phyloP scores from a whole-genome alignment of 2,329 filamentous ascomycete genomes.

The Septoria linicola region DNA sequence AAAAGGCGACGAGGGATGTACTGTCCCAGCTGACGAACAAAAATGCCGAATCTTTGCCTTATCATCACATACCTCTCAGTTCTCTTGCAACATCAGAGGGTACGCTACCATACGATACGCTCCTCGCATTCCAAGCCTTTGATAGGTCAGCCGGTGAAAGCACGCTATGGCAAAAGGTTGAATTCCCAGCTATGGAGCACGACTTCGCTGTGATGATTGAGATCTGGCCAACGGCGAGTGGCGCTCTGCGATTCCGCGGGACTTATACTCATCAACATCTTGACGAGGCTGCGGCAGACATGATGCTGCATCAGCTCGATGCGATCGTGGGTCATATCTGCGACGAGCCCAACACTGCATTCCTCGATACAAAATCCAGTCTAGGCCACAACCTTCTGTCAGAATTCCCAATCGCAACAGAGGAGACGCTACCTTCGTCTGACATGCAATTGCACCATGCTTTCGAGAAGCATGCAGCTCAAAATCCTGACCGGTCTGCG shows the following conservation, averaged over 20 bases:
- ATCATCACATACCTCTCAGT: conserved; percentile 17
- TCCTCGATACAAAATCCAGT: conserved; percentile 6
- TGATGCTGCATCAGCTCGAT: conserved; percentile 18
- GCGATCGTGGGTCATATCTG: conserved; percentile 12
- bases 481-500: conserved; percentile 56
- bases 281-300: conserved; percentile 6
- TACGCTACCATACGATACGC: conserved; percentile 20
- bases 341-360: neutral
- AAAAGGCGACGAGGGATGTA: neutral
- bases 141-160: conserved; percentile 7
- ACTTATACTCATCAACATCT: conserved; percentile 18
- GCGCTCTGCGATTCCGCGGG: conserved; percentile 15
- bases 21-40: conserved; percentile 13
- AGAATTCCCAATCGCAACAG: conserved; percentile 31
- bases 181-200: conserved; percentile 39
- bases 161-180: conserved; percentile 14
- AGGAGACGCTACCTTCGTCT: neutral
- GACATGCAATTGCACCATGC: conserved; percentile 10
- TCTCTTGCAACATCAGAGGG: conserved; percentile 18
- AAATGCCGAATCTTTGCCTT: conserved; percentile 14
- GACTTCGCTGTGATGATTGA: conserved; percentile 26
- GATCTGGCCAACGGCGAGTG: conserved; percentile 32
- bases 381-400: conserved; percentile 20
- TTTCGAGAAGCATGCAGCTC: conserved; percentile 54
- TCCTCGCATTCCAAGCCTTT: conserved; percentile 22